Evolutionary conservation across 345 rosid genomes (phyloP), one percentile per base, ranked within the genome.

Genomic region (Cardiospermum halicacabum): DNA sequence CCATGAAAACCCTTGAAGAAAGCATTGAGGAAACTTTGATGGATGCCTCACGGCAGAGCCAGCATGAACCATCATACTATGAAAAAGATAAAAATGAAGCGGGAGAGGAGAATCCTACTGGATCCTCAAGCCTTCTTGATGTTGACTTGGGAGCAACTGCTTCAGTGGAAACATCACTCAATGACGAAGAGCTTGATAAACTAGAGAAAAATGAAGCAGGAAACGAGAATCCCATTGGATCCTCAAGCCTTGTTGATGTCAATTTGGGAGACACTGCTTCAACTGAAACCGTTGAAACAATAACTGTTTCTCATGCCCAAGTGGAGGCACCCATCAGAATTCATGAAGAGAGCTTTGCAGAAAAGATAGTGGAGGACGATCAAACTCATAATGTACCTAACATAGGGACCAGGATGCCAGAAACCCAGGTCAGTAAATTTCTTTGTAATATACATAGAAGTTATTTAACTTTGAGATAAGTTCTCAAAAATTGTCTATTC

Each of bases 301-400:
- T 11, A n/a, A n/a, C n/a, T n/a, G n/a, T n/a, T 22, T 8, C 47
- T 19, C 11, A 31, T 22, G 62, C 42, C 19, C 9, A 36, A 37
- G 68, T 64, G 59, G 72, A 57, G 13, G 31, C 32, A 0, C 57
- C 57, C 26, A 28, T 19, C 16, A 22, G 47, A 32, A 65, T 24
- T 42, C 13, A 54, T 11, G 74, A 66, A 75, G 75, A 64, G 21
- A 18, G 21, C 72, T 50, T 42, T 4, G 58, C 57, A 11, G 60
- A 61, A 45, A 60, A 16, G 36, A 43, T 34, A 18, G 39, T 25
- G 59, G 67, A 58, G 65, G 76, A 73, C 58, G 10, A 43, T 58
- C 31, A 58, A 11, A 24, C 21, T 0, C 56, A 65, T 2, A n/a
- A n/a, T 13, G 69, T 19, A 18, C 47, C 50, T 13, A 15, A 11